Evolutionary conservation across 768 basidiomycete genomes (phyloP).

Genomic region (Psilocybe cubensis): DNA sequence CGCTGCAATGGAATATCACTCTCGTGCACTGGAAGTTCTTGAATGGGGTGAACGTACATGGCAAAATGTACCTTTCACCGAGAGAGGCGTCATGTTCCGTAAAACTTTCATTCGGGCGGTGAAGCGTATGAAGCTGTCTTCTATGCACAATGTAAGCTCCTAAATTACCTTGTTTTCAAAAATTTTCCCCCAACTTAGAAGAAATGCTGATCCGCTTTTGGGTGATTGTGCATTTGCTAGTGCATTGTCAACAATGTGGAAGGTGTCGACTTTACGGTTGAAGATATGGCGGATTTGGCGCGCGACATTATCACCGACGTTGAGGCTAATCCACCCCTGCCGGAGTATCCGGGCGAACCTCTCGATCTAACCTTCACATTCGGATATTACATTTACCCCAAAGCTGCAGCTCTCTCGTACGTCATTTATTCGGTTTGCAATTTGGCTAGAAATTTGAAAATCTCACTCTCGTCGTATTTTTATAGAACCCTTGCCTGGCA

Average conservation of each 20-base stretch:
- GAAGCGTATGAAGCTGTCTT: constrained; percentile 34
- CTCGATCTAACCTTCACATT: constrained; percentile 32
- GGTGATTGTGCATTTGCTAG: not conserved
- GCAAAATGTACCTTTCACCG: constrained; percentile 38
- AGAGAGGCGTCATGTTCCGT: constrained; percentile 47
- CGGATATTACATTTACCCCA: constrained; percentile 42
- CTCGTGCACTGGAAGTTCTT: constrained; percentile 40
- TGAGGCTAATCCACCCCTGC: constrained; percentile 26
- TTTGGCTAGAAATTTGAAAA: not conserved
- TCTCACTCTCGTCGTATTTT: not conserved
- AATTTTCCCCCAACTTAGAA: too few relatives aligned
- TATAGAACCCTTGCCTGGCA: constrained; percentile 6
- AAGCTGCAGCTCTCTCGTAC: constrained; percentile 39
- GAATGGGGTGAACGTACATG: constrained; percentile 45
- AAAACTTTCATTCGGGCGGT: constrained; percentile 44
- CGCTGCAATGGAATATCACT: constrained; percentile 36
- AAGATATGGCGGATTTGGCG: constrained; percentile 34
- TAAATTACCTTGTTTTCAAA: too few relatives aligned
- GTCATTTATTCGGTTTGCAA: not conserved
- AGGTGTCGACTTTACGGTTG: constrained; percentile 20
- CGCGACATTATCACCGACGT: constrained; percentile 34
- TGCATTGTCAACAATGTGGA: constrained; percentile 10
- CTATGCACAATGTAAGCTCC: constrained; percentile 38
- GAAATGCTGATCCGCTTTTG: not conserved
- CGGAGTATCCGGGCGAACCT: not conserved